These are phyloP conservation scores for Pharus latifolius DNA, from an alignment of 176 grass and related monocot genomes.

Conservation along the genomic window DNA sequence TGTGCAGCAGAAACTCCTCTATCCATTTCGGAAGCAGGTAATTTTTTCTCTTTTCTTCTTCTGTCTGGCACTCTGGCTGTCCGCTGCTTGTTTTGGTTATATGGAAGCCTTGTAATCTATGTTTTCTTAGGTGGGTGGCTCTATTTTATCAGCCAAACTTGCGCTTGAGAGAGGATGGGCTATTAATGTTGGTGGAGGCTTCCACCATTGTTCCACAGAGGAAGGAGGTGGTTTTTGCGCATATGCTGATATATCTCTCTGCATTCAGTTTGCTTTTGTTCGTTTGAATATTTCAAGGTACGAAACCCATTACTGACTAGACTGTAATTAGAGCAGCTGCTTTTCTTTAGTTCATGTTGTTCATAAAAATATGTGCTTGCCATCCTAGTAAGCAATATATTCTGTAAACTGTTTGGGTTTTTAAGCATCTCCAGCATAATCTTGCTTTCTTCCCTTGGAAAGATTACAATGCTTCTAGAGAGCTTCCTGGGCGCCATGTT, in stretches of 20 bases:
- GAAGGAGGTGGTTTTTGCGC: slow-evolving; percentile 83
- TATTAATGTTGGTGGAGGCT: slow-evolving; percentile 87
- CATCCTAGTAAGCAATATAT: background rate
- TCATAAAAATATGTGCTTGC: background rate
- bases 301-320: background rate
- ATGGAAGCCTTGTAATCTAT: background rate
- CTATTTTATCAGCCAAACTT: slow-evolving; percentile 77
- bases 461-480: background rate
- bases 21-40: slow-evolving; percentile 80
- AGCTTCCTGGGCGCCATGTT: background rate
- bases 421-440: background rate
- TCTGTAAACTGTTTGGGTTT: background rate
- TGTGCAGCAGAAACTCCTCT: slow-evolving; percentile 61
- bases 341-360: background rate
- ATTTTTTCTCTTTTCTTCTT: background rate
- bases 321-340: background rate
- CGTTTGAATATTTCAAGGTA: slow-evolving; percentile 63
- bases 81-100: background rate
- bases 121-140: slow-evolving; percentile 54
- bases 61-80: background rate
- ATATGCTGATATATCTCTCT: slow-evolving; percentile 65
- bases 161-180: slow-evolving; percentile 79
- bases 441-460: background rate
- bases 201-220: slow-evolving; percentile 86
- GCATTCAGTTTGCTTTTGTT: slow-evolving; percentile 62